Conservation (phyloP, 495 filamentous ascomycete species). For the Daldinia concentrica region DNA sequence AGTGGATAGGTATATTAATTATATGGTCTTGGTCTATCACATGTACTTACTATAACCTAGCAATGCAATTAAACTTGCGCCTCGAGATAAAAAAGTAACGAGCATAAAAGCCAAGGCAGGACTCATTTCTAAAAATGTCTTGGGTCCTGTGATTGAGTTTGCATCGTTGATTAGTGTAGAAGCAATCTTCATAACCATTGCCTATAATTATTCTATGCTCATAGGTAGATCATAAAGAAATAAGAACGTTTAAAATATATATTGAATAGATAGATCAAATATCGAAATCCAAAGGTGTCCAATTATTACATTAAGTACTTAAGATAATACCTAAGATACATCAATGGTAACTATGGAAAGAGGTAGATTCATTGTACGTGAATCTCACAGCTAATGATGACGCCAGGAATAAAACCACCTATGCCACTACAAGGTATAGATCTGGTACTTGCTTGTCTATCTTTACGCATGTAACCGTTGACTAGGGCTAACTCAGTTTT, state of each 20-base stretch:
- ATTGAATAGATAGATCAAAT: slow-evolving; percentile 2
- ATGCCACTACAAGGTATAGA: not conserved
- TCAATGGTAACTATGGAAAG: no score
- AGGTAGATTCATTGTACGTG: slow-evolving; percentile 1
- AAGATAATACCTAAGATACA: no score
- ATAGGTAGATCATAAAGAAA: not conserved
- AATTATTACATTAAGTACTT: no score
- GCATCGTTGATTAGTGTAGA: not conserved
- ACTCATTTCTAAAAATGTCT: slow-evolving; percentile 10
- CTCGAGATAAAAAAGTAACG: not conserved
- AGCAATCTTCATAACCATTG: not conserved
- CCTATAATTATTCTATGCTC: no score
- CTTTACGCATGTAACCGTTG: slow-evolving; percentile 17
- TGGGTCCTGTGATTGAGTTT: slow-evolving; percentile 4
- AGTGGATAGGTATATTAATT: no score
- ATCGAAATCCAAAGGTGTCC: not conserved
- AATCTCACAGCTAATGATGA: slow-evolving; percentile 40
- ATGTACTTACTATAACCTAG: no score
- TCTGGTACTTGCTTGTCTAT: slow-evolving; percentile 10
- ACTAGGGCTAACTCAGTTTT: slow-evolving; percentile 15
- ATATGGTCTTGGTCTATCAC: no score
- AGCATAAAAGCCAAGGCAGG: slow-evolving; percentile 24
- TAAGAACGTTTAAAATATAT: not conserved
- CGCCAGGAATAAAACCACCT: slow-evolving; percentile 31
- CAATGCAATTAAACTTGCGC: slow-evolving; percentile 17